Base-by-base conservation (phyloP, 441 rosid genomes). In the Brassica balearica region DNA sequence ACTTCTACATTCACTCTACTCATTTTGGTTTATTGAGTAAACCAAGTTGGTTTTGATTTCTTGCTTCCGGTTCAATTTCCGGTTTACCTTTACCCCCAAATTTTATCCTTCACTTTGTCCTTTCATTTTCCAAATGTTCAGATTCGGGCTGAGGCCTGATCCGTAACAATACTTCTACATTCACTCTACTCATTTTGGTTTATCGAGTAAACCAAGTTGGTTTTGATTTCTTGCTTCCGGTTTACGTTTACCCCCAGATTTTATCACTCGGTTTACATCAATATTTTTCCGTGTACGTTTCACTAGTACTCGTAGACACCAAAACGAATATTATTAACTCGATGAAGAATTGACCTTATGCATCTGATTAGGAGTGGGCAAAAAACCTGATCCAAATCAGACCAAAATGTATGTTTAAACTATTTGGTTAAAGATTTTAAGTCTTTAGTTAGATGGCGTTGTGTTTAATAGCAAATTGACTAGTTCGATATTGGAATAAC, bases 111-210 rank as follows among this genome's bases (percentile, higher is more conserved):
- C 17, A 64, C 14, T 56, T 53, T 69, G 68, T 75, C 62, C 38
- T 48, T 17, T 68, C 17, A 36, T 15, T 55, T 55, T 55, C 56
- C 60, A 55, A 58, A 65, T 66, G 29, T 78, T 77, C 68, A 20
- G 56, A 32, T 78, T 72, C 69, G 73, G 69, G 73, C 67, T 72
- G 58, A 29, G 71, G 58, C 77, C 69, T 72, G 77, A 60, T 60
- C 34, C 46, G 34, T 67, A 43, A 67, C 66, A 78, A 78, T 66
- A 22, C 48, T 48, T 60, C 43, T 0, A 67, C 69, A 10, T 68
- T 78, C 25, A 48, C 81, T 72, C 15, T 1, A 72, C 41, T 27
- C 55, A n/a, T 17, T 77, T 65, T 72, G 75, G 80, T 64, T 65
- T 71, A 55, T 51, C 2, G 60, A 25, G 71, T 29, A 55, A 70